Evolutionary conservation across 169 alveolate genomes (phyloP).

Genomic region (Eimeria zaria): DNA sequence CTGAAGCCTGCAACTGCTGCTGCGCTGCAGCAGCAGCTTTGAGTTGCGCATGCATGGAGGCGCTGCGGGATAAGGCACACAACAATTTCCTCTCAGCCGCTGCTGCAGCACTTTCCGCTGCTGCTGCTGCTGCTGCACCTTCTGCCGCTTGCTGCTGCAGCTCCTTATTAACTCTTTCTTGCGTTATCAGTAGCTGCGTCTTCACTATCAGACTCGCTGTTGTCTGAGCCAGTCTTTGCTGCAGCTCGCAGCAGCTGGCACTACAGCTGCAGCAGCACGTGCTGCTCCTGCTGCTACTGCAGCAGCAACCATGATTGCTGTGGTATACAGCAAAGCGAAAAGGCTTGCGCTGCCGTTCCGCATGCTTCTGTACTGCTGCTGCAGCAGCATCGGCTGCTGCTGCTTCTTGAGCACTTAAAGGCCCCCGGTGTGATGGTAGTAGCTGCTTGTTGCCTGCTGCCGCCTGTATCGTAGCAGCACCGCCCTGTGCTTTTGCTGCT

Average conservation of each 20-base stretch:
- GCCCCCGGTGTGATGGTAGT: background rate
- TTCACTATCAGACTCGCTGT: slow-evolving; percentile 13
- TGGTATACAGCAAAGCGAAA: background rate
- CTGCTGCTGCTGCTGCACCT: slow-evolving; percentile 41
- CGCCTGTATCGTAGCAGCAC: background rate
- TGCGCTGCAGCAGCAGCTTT: slow-evolving; percentile 41
- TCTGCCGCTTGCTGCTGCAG: slow-evolving; percentile 72
- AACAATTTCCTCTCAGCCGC: slow-evolving; percentile 34
- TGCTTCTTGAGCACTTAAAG: background rate
- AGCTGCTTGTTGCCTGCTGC: slow-evolving; percentile 11
- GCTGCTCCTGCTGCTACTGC: slow-evolving; percentile 49
- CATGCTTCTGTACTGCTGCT: background rate
- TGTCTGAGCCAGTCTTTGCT: slow-evolving; percentile 16
- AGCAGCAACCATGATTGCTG: background rate
- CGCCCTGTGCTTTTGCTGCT: background rate
- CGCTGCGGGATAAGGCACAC: slow-evolving; percentile 1
- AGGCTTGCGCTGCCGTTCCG: background rate
- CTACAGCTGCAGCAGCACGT: slow-evolving; percentile 34
- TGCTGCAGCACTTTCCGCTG: slow-evolving; percentile 61
- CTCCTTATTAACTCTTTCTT: slow-evolving; percentile 8
- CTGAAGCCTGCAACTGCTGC: slow-evolving; percentile 8
- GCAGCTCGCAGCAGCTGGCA: slow-evolving; percentile 40
- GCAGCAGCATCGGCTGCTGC: background rate
- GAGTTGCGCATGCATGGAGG: background rate
- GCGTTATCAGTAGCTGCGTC: slow-evolving; percentile 28